phyloP scores from a whole-genome alignment of 2,329 filamentous ascomycete species.

The Aplosporella prunicola region DNA sequence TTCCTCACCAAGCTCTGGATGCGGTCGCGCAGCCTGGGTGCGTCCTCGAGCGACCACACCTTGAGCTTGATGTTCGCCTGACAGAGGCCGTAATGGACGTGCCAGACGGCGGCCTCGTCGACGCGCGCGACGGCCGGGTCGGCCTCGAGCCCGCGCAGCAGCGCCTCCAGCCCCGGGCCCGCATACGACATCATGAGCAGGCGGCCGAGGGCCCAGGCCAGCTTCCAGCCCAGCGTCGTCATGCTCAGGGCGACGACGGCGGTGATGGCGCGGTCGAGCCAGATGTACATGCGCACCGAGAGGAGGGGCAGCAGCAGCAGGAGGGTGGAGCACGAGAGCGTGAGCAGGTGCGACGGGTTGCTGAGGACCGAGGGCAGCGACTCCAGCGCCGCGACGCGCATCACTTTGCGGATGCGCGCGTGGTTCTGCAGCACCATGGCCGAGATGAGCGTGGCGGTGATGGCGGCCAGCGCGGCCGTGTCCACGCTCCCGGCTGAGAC shows the following conservation, averaged over 20 bases:
- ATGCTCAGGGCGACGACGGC: constrained; percentile 75
- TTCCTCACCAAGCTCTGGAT: constrained; percentile 74
- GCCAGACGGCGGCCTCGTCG: constrained; percentile 94
- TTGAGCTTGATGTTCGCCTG: constrained; percentile 88
- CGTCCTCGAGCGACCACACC: constrained; percentile 53
- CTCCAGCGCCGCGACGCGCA: constrained; percentile 69
- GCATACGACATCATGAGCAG: constrained; percentile 94
- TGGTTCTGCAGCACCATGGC: constrained; percentile 85
- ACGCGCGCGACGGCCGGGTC: constrained; percentile 68
- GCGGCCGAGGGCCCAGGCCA: constrained; percentile 76
- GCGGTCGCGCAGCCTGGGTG: constrained; percentile 64
- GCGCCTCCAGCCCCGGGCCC: constrained; percentile 53
- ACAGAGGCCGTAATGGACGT: constrained; percentile 92
- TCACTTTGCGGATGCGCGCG: constrained; percentile 80
- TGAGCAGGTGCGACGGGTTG: constrained; percentile 92
- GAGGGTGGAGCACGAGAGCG: constrained; percentile 72
- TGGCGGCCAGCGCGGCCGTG: constrained; percentile 69
- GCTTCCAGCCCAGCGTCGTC: constrained; percentile 74
- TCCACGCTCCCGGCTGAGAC: constrained; percentile 72
- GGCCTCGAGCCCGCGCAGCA: constrained; percentile 66
- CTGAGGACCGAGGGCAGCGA: constrained; percentile 77
- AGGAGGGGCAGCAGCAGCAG: constrained; percentile 76
- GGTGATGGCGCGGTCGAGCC: constrained; percentile 76
- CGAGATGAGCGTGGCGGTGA: constrained; percentile 72
- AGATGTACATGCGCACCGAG: constrained; percentile 68